Percentiles rank a stretch among this genome's conserved stretches.
phyloP scores from a whole-genome alignment of 228 moss, liverwort and hornwort species.

The Sphagnum fallax region DNA sequence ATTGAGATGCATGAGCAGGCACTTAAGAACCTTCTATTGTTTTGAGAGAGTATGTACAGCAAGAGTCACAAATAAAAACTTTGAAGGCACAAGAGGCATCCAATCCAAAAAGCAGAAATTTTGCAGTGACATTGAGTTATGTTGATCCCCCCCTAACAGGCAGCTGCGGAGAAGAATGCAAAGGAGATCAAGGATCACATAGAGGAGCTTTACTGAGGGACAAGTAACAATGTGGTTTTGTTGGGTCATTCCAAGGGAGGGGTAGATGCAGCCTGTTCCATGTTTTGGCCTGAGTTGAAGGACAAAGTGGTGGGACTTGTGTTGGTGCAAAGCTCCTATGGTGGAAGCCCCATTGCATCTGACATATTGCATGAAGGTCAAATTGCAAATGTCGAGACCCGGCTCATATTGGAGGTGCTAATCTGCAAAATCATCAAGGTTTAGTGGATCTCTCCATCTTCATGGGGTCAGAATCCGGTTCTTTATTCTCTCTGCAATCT shows the following conservation, averaged over 20 bases:
- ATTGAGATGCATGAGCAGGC: too few relatives aligned
- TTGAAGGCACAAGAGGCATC: too few relatives aligned
- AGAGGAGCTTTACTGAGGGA: slow-evolving; percentile 83
- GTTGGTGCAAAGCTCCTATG: slow-evolving; percentile 86
- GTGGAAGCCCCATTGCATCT: slow-evolving; percentile 89
- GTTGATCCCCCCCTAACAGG: slow-evolving; percentile 22
- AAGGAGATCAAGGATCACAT: slow-evolving; percentile 75
- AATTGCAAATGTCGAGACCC: slow-evolving; percentile 85
- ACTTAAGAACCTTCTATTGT: too few relatives aligned
- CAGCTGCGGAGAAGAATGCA: slow-evolving; percentile 80
- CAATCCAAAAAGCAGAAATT: background rate
- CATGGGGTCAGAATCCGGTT: too few relatives aligned
- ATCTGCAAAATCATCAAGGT: slow-evolving; percentile 84
- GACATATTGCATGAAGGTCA: slow-evolving; percentile 97
- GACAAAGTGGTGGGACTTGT: slow-evolving; percentile 94
- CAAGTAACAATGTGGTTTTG: slow-evolving; percentile 78
- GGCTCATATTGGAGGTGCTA: slow-evolving; percentile 77
- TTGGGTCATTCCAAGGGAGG: slow-evolving; percentile 93
- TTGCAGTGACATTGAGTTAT: slow-evolving; percentile 28
- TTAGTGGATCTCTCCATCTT: background rate
- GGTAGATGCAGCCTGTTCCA: slow-evolving; percentile 89
- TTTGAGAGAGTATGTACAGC: too few relatives aligned
- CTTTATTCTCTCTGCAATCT: too few relatives aligned
- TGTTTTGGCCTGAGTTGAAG: slow-evolving; percentile 81
- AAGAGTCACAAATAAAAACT: too few relatives aligned